Evolutionary conservation across 73 alveolate genomes (phyloP), one percentile per base, ranked within the genome.

Genomic region (Uronychia setigera): DNA sequence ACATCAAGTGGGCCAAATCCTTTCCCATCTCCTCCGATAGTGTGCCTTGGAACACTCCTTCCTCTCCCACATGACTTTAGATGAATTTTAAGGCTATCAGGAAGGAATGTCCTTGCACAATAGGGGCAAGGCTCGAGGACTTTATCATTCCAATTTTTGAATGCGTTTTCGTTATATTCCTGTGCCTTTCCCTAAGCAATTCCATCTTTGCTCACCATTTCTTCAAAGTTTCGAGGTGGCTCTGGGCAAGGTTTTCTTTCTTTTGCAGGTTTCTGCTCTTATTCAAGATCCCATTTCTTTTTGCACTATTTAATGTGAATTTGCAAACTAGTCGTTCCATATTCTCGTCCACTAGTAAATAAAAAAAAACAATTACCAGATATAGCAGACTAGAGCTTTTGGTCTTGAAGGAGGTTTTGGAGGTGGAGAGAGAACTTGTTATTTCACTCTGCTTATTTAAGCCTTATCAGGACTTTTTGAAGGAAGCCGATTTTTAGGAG

Each of bases 41-140:
- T 29, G 11, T 67, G 30, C 30, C 79, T 67, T 5, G 79, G 35
- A 67, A 26, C 29, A 11, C 79, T 29, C 35, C 26, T 67, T 26
- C 30, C 79, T 27, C 29, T 67, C 11, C 79, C 79, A 67, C 79
- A 26, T 28, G 79, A 88, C 67, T 93, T 84, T 0, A 85, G 58
- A 87, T 95, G 99, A 14, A 82, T 92, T 9, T 80, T 84, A 26
- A 96, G 79, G 76, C 97, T 89, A 83, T 95, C 98, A 29, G 97
- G 97, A 35, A 90, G 84, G 87, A 96, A 96, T 0, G 99, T 97
- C 79, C 99, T 92, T 29, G 91, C 95, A 85, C 99, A 96, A 79
- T 94, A 91, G 58, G 94, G 94, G 80, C 99, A 97, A 60, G 95
- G 94, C 31, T 80, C 97, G 0, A 96, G 90, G 59, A 96, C 97